A percentile compares a stretch with the other conserved stretches of the same genome.
Evolutionary conservation across 257 asterid species (phyloP).

Genomic region (Solanum sejunctum): DNA sequence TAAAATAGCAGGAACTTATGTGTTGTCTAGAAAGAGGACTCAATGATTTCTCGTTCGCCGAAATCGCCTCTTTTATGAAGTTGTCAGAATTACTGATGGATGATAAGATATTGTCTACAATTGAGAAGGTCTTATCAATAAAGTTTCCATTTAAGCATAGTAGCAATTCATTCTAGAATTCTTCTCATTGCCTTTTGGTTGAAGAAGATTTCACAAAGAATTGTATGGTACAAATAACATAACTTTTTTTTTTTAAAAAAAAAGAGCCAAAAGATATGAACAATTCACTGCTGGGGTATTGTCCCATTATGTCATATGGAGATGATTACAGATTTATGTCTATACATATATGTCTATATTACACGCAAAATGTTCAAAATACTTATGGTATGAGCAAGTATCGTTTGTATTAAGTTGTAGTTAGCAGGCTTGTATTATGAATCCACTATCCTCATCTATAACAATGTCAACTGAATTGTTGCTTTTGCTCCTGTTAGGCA

Average conservation of each 20-base stretch:
- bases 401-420: background rate
- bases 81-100: background rate
- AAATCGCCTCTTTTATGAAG: background rate
- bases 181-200: background rate
- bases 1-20: background rate
- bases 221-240: background rate
- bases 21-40: background rate
- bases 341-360: background rate
- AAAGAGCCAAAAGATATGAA: background rate
- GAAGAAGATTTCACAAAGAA: background rate
- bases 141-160: background rate
- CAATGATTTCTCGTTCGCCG: background rate
- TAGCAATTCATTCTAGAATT: background rate
- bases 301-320: background rate
- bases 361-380: background rate
- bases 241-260: background rate
- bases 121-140: background rate
- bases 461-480: background rate
- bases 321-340: background rate
- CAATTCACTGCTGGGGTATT: background rate
- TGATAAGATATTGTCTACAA: background rate
- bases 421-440: background rate
- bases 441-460: background rate
- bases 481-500: slow-evolving; percentile 33
- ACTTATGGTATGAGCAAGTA: background rate